Evolutionary conservation across 75 land plant genomes (phyloP), one percentile per base, ranked within the genome.

Genomic region (Selaginella tamariscina): DNA sequence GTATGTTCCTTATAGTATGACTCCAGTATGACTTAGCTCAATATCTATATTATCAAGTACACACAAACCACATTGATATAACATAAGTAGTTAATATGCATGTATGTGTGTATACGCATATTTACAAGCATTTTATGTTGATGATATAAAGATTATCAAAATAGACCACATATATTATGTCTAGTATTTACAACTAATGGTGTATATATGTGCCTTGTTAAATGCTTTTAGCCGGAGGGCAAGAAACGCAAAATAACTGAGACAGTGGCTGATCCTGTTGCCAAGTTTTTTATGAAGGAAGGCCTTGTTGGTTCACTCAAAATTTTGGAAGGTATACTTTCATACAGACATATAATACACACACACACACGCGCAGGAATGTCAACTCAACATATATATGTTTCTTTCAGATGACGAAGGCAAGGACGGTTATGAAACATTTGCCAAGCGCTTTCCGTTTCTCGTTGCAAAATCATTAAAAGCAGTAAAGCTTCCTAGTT

Each of bases 391-490:
- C 29, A 27, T 26, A 27, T 24, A 55, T 28, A 29, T 24, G 70
- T 5, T 71, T 31, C 24, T 49, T 26, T 26, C 24, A 0, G 28
- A 23, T 39, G 73, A 39, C 26, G 73, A 71, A 32, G 27, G 54
- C 27, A 60, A 63, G 39, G 73, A 71, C 21, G 23, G 67, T n/a
- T 55, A 63, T 32, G 32, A 72, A 24, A 15, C 39, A 29, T 76
- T 76, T 24, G 55, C 78, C 55, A 65, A 55, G 29, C 29, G 64
- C 11, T 76, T 66, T 32, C 78, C 78, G 24, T 76, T 76, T 67
- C 55, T 76, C 11, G 56, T 76, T 32, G 66, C 75, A 1, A 76
- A 72, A 22, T 76, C 78, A 66, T 18, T 27, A 2, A 76, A 76
- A 60, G 60, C 78, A 31, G 57, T 21, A 2, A 27, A n/a, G 32